Base-by-base conservation (phyloP, 148 eudicot species). In the Nepenthes gracilis region DNA sequence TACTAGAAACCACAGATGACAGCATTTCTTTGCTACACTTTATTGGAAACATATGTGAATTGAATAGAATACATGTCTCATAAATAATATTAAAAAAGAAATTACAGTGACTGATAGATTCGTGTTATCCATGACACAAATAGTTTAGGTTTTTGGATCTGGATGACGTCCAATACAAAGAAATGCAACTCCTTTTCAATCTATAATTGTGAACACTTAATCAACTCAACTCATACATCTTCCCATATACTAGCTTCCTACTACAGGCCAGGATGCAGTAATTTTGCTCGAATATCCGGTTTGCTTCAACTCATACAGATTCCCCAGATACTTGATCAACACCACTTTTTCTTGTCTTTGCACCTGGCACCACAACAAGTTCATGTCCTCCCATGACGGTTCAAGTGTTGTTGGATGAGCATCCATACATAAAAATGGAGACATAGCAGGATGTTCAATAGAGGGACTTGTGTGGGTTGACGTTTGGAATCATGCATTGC, bases 301-400 rank as follows among this genome's bases (percentile, higher is more conserved):
- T 58, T 87, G 85, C 52, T 76, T 78, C 9, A 87, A 70, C 35
- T 84, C 71, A 67, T 84, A 84, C 45, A 87, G 49, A 33, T 23
- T 23, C 23, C 23, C 23, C 23, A 23, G 23, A 23, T 23, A 23
- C 23, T 23, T 23, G 0, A 23, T 23, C 23, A 23, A 23, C 23
- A 23, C 23, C 23, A 87, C 81, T 72, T 87, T 87, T 36, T 82
- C 82, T 63, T 87, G 95, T 72, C 95, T 78, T 64, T 87, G 95
- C 1, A 87, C 95, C 70, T 77, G 95, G 76, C 84, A 87, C 95
- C 95, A 23, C 23, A 23, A 87, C 32, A 84, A 70, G 52, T 82
- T 84, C 95, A 87, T 87, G 70, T 84, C 90, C 59, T 87, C 95
- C 85, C 85, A 81, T 35, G 87, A 81, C 7, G 90, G 90, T 67